Percentiles rank a stretch among this genome's conserved stretches.
phyloP scores from a whole-genome alignment of 306 rosid genomes.

The Luffa aegyptiaca region DNA sequence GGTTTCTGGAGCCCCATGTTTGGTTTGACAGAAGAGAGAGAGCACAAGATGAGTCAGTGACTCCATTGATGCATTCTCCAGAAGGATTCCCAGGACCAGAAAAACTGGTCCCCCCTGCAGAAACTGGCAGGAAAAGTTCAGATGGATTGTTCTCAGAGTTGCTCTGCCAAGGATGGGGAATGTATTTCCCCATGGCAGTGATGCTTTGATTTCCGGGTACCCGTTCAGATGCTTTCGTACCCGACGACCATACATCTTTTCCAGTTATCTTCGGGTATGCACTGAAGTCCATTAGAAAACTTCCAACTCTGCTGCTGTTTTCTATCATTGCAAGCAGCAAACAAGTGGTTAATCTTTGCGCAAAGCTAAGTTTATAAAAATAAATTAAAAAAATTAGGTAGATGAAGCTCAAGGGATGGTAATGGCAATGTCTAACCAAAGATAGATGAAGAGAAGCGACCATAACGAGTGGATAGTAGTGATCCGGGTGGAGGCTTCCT shows the following conservation, averaged over 20 bases:
- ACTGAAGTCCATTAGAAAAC: conserved; percentile 70
- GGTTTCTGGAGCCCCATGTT: conserved; percentile 69
- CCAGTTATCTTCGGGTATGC: conserved; percentile 46
- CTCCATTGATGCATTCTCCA: conserved; percentile 52
- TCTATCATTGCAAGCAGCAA: conserved; percentile 28
- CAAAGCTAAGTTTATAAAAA: not conserved
- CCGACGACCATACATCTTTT: conserved; percentile 38
- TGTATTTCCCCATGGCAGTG: conserved; percentile 19
- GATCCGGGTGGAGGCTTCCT: conserved; percentile 86
- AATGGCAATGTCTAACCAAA: conserved; percentile 42
- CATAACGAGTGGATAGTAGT: conserved; percentile 46
- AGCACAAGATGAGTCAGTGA: conserved; percentile 87
- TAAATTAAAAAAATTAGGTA: not conserved
- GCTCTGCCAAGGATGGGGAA: conserved; percentile 50
- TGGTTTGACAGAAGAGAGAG: conserved; percentile 99
- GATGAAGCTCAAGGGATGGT: not conserved
- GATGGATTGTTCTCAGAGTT: conserved; percentile 36
- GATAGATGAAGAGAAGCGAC: conserved; percentile 38
- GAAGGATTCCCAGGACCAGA: conserved; percentile 43
- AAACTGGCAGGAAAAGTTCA: conserved; percentile 50
- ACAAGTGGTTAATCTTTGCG: not conserved
- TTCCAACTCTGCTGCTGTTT: conserved; percentile 40
- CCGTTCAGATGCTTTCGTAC: conserved; percentile 37
- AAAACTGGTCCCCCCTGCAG: conserved; percentile 43
- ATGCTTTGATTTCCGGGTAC: conserved; percentile 28